Percentiles rank a stretch among this genome's conserved stretches.
These are phyloP conservation scores for Neopestalotiopsis rosae DNA, from an alignment of 2,329 filamentous ascomycete species.

Conservation along the genomic window DNA sequence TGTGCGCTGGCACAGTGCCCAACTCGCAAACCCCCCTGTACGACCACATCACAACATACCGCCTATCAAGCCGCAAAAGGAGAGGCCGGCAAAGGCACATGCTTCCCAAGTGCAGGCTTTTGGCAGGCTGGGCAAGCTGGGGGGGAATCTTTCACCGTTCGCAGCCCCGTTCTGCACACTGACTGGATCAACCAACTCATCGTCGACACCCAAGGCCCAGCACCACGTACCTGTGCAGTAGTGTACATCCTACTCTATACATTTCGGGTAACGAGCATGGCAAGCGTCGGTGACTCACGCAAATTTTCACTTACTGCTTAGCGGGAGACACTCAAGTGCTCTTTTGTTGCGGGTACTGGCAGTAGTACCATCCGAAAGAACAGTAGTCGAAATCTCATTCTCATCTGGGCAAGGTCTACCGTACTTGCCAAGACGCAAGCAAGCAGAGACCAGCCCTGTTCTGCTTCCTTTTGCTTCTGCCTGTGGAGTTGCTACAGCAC, in stretches of 20 bases:
- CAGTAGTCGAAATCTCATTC: not conserved
- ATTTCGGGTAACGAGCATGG: not conserved
- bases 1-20: conserved; percentile 12
- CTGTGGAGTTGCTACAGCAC: conserved; percentile 2
- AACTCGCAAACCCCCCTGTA: conserved; percentile 6
- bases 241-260: not conserved
- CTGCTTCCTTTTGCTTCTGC: not conserved
- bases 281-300: conserved; percentile 35
- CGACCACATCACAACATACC: conserved; percentile 14
- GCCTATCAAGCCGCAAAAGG: conserved; percentile 28
- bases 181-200: conserved; percentile 23
- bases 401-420: conserved; percentile 12
- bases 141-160: conserved; percentile 19
- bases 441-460: not conserved
- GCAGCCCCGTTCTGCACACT: conserved; percentile 26
- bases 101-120: not conserved
- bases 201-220: conserved; percentile 16
- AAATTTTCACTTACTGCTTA: conserved; percentile 27
- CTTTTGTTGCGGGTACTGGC: conserved; percentile 19
- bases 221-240: conserved; percentile 21
- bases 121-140: not conserved
- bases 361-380: conserved; percentile 28
- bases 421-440: not conserved
- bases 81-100: conserved; percentile 20
- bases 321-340: too few species aligned